Evolutionary conservation across 177 flowering plant genomes (phyloP).

Genomic region (Vitis hybrid): DNA sequence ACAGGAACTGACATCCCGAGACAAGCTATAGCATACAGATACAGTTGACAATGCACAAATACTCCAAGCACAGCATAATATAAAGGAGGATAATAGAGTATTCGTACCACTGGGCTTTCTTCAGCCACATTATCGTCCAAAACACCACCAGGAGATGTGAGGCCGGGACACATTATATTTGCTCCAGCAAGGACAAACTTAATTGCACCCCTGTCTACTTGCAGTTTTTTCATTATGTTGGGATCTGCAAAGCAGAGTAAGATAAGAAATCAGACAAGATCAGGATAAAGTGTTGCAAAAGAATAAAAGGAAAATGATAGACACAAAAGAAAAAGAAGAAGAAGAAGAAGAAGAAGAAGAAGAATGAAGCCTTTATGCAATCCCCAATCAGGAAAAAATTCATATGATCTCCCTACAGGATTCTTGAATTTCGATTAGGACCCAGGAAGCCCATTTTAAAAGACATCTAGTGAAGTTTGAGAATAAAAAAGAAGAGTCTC

Average conservation of each 20-base stretch:
- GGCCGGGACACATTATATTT: constrained; percentile 99
- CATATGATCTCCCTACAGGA: not conserved
- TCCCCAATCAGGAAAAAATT: too few species aligned
- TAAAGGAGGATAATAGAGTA: not conserved
- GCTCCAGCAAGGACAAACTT: constrained; percentile 97
- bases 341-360: not conserved
- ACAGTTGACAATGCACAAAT: not conserved
- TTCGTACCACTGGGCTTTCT: constrained; percentile 91
- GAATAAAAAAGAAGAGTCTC: too few species aligned
- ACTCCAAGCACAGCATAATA: not conserved
- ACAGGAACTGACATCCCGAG: too few species aligned
- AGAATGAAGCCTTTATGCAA: not conserved
- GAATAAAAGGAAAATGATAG: too few species aligned
- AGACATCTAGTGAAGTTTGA: not conserved
- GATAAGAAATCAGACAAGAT: not conserved
- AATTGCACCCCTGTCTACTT: constrained; percentile 98
- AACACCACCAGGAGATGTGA: constrained; percentile 96
- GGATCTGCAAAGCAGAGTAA: constrained; percentile 64
- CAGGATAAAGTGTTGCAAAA: too few species aligned
- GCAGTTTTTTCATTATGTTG: constrained; percentile 86
- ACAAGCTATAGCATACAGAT: not conserved
- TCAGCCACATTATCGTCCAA: constrained; percentile 90
- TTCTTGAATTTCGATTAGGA: not conserved
- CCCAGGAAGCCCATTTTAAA: not conserved
- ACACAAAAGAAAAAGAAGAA: not conserved